Percentiles rank a stretch among this genome's conserved stretches.
phyloP scores from a whole-genome alignment of 2,329 filamentous ascomycete species.

The Penicillium thymicola region DNA sequence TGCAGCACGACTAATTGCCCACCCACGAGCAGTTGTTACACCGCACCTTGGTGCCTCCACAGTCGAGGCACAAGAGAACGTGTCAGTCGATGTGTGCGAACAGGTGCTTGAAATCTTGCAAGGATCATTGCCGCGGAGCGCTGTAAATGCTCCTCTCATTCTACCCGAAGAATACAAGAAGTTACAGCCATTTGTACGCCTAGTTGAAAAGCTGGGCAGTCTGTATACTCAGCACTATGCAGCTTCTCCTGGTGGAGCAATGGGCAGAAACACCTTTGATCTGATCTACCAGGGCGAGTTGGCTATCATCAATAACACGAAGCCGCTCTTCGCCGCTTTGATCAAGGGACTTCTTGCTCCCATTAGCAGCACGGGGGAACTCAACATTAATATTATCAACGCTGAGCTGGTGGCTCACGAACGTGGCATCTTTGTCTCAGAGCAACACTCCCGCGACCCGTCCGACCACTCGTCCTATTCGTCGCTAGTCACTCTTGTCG shows the following conservation, averaged over 20 bases:
- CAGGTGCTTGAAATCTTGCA: slow-evolving; percentile 72
- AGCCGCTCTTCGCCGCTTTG: slow-evolving; percentile 73
- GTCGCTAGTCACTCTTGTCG: slow-evolving; percentile 67
- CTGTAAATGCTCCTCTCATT: slow-evolving; percentile 79
- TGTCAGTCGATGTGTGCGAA: slow-evolving; percentile 76
- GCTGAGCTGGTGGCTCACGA: slow-evolving; percentile 71
- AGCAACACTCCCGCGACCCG: slow-evolving; percentile 63
- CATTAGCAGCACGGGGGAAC: slow-evolving; percentile 63
- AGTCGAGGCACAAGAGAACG: slow-evolving; percentile 79
- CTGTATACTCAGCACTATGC: slow-evolving; percentile 75
- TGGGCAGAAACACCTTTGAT: slow-evolving; percentile 68
- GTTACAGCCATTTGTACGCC: slow-evolving; percentile 69
- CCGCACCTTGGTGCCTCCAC: slow-evolving; percentile 79
- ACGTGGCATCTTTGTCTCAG: slow-evolving; percentile 73
- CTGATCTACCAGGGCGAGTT: slow-evolving; percentile 74
- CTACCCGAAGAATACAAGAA: slow-evolving; percentile 76
- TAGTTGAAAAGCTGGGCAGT: slow-evolving; percentile 75
- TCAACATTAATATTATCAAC: slow-evolving; percentile 80
- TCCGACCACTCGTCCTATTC: slow-evolving; percentile 61
- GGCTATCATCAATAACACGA: slow-evolving; percentile 67
- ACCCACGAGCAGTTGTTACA: slow-evolving; percentile 71
- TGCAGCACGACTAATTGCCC: slow-evolving; percentile 62
- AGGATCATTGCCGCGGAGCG: slow-evolving; percentile 69
- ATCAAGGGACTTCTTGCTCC: slow-evolving; percentile 71
- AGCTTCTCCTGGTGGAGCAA: slow-evolving; percentile 29